Conservation (phyloP, 192 early-diverging fungal species). For the Coemansia interrupta region DNA sequence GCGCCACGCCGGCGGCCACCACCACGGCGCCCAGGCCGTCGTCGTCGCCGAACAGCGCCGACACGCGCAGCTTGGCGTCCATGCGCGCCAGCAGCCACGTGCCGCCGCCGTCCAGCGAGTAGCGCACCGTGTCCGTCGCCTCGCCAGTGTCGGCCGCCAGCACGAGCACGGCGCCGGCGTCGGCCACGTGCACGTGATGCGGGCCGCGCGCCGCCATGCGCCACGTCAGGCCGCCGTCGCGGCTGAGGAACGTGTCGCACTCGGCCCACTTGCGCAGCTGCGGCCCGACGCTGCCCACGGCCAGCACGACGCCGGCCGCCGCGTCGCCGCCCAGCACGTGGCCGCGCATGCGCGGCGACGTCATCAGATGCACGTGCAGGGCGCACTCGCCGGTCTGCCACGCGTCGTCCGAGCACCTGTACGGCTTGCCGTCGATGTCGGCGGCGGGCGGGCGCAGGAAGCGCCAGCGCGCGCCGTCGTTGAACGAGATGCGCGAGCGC, state of each 20-base stretch:
- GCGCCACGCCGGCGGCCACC: constrained; percentile 55
- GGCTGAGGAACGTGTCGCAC: constrained; percentile 82
- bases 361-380: constrained; percentile 85
- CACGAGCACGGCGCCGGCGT: constrained; percentile 76
- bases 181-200: constrained; percentile 80
- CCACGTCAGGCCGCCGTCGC: constrained; percentile 83
- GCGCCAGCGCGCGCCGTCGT: constrained; percentile 80
- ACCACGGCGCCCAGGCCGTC: constrained; percentile 73
- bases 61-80: constrained; percentile 54
- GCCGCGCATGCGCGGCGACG: constrained; percentile 62
- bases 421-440: constrained; percentile 56
- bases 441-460: constrained; percentile 62
- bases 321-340: constrained; percentile 67
- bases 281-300: constrained; percentile 82
- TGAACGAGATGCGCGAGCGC: constrained; percentile 75
- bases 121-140: constrained; percentile 58
- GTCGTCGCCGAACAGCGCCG: constrained; percentile 74
- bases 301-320: constrained; percentile 83
- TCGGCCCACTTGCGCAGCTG: constrained; percentile 66
- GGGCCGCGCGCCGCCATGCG: constrained; percentile 61
- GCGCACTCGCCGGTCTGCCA: constrained; percentile 60
- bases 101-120: constrained; percentile 75
- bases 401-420: constrained; percentile 55
- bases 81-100: constrained; percentile 61
- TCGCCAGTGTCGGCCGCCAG: constrained; percentile 64